Conservation (phyloP, 176 grass and related monocot genomes). For the Avena atlantica region DNA sequence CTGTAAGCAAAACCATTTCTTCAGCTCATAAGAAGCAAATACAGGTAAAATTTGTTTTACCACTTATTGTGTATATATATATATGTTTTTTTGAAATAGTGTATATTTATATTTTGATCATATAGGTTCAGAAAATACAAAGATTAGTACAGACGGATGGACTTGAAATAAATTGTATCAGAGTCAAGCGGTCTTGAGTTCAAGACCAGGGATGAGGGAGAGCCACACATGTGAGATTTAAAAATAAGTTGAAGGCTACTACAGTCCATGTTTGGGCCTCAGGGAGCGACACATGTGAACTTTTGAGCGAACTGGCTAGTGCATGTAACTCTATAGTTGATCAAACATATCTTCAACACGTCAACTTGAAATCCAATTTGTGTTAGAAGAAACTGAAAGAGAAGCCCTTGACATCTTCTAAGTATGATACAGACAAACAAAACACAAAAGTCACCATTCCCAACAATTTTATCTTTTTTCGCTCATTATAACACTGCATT, state of each 20-base stretch:
- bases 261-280: not conserved
- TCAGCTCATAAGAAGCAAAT: no score
- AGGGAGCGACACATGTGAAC: not conserved
- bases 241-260: not conserved
- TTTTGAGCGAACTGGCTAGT: not conserved
- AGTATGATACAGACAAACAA: not conserved
- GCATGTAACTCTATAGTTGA: not conserved
- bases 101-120: no score
- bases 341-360: not conserved
- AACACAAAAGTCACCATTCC: not conserved
- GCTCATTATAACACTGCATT: not conserved
- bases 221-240: not conserved
- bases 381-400: not conserved
- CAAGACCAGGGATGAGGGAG: not conserved
- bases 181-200: not conserved
- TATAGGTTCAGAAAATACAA: no score
- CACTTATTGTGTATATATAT: no score
- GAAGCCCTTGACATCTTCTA: not conserved
- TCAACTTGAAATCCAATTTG: not conserved
- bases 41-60: no score
- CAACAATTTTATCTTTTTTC: not conserved
- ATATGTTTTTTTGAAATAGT: no score
- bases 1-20: no score
- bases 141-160: not conserved
- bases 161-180: not conserved